Evolutionary conservation across 768 basidiomycete species (phyloP), one percentile per base, ranked within the genome.

Genomic region (Rhizopogon sp.): DNA sequence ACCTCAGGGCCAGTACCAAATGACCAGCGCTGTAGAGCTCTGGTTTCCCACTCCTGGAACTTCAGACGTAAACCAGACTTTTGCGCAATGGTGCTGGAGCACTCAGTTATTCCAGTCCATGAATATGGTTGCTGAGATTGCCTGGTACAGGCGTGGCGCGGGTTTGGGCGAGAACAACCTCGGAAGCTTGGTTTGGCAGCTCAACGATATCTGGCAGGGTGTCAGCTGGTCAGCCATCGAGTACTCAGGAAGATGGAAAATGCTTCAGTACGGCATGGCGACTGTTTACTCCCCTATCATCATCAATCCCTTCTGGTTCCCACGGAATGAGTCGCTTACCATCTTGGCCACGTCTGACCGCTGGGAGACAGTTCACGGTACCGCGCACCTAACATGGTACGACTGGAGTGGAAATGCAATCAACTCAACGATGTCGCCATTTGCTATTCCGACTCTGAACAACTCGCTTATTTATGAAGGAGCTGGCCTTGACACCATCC

Each of bases 61-160:
- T 1, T 56, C 73, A 16, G 72, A 80, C 60, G 54, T 74, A 17
- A 82, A 84, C 56, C 76, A 80, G 60, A 83, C 81, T 0, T 83
- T 84, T 63, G 78, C 82, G 0, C 80, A 83, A 61, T 83, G 81
- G 81, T 82, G 79, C 65, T 84, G 75, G 72, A 81, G 79, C 64
- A 83, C 82, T 3, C 82, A 83, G 59, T 58, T 83, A 17, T 83
- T 83, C 76, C 82, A 83, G 58, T 70, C 77, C 17, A 76, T 83
- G 74, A 76, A 78, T 43, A 82, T 83, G 72, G 72, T 76, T n/a
- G 73, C 80, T n/a, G 71, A 84, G 62, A 76, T 83, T 41, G 76
- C 80, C 6, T 84, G 75, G 72, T 84, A 84, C 66, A 72, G 82
- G 37, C 78, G 76, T 35, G 81, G 82, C n/a, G 79, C 82, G 0